phyloP scores from a whole-genome alignment of 257 asterid species.

The Parsonsia alboflavescens region DNA sequence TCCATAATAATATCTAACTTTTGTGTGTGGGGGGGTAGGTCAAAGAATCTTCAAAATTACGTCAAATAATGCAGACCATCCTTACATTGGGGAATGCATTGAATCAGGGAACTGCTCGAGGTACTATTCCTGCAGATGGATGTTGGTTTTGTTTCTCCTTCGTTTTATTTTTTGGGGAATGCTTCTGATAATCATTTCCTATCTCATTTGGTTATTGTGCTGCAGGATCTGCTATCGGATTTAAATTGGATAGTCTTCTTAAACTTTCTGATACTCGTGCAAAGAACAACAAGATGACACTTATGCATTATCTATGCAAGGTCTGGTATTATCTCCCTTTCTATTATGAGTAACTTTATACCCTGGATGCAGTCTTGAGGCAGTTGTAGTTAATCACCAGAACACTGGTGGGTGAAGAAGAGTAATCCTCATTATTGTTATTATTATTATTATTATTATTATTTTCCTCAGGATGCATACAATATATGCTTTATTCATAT shows the following conservation, averaged over 20 bases:
- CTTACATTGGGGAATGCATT: conserved; percentile 95
- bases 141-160: conserved; percentile 2
- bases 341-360: background rate
- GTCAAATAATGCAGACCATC: conserved; percentile 96
- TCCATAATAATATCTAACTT: background rate
- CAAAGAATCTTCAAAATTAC: conserved; percentile 74
- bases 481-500: background rate
- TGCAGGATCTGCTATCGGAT: conserved; percentile 95
- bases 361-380: background rate
- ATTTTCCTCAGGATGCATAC: background rate
- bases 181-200: conserved; percentile 20
- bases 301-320: conserved; percentile 98
- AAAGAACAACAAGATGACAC: conserved; percentile 91
- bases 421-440: background rate
- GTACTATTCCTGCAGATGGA: conserved; percentile 32
- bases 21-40: conserved; percentile 41
- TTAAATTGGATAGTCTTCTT: conserved; percentile 95
- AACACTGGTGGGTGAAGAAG: background rate
- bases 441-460: too few species aligned
- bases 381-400: background rate
- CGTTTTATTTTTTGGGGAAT: conserved; percentile 15
- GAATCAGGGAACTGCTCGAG: conserved; percentile 98
- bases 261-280: conserved; percentile 99
- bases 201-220: conserved; percentile 15
- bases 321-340: conserved; percentile 24